These are phyloP conservation scores for Fusarium poae DNA, from an alignment of 2,329 filamentous ascomycete genomes.

Conservation along the genomic window DNA sequence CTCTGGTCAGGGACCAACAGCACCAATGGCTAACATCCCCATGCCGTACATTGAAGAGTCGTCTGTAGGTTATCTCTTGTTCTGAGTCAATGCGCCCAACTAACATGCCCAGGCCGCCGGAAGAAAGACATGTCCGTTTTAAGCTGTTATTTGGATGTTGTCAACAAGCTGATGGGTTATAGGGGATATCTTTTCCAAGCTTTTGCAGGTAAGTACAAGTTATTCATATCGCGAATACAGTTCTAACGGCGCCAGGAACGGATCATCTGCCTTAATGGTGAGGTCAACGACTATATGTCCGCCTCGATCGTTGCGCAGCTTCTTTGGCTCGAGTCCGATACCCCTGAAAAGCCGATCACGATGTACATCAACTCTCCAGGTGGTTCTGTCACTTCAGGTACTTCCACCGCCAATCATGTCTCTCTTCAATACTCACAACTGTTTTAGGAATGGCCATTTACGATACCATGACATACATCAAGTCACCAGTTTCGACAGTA, in stretches of 20 bases:
- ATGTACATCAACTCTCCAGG: constrained; percentile 99
- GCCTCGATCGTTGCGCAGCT: constrained; percentile 97
- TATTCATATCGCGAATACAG: neutral
- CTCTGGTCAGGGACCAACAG: constrained; percentile 43
- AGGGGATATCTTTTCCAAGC: constrained; percentile 87
- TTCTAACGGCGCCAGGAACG: constrained; percentile 72
- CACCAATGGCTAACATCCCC: constrained; percentile 61
- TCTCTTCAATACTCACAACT: constrained; percentile 14
- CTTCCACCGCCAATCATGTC: neutral
- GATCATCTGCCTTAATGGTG: constrained; percentile 92
- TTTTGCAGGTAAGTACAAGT: constrained; percentile 71
- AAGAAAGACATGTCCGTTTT: constrained; percentile 78
- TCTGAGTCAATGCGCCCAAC: constrained; percentile 19
- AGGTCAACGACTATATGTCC: constrained; percentile 89
- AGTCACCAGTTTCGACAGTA: constrained; percentile 91
- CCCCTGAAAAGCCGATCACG: constrained; percentile 92
- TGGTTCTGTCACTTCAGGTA: constrained; percentile 83
- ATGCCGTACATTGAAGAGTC: constrained; percentile 69
- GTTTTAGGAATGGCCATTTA: constrained; percentile 82
- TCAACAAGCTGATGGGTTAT: constrained; percentile 40
- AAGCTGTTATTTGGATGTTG: neutral
- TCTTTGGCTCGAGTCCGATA: constrained; percentile 97
- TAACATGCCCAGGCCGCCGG: constrained; percentile 73
- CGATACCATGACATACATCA: constrained; percentile 98
- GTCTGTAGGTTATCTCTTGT: constrained; percentile 51